These are phyloP conservation scores for Capillidium rhysosporum DNA, from an alignment of 371 early-diverging fungal species.

Conservation along the genomic window DNA sequence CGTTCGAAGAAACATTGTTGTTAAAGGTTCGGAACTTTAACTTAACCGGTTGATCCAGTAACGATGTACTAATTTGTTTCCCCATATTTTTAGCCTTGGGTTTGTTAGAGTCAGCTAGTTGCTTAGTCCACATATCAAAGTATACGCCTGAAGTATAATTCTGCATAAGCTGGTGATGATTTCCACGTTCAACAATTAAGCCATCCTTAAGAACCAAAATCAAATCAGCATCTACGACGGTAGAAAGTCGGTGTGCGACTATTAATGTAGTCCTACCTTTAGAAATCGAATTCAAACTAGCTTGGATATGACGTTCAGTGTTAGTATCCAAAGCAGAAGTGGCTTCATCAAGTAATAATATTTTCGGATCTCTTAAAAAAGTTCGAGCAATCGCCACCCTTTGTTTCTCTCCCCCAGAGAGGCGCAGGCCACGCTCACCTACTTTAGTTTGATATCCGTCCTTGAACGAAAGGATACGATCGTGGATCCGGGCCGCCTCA, in stretches of 20 bases:
- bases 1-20: too few species aligned
- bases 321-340: slow-evolving; percentile 22
- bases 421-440: slow-evolving; percentile 79
- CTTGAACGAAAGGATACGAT: slow-evolving; percentile 25
- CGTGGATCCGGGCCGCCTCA: slow-evolving; percentile 26
- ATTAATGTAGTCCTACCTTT: slow-evolving; percentile 77
- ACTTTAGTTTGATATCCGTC: slow-evolving; percentile 78
- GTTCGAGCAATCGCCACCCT: slow-evolving; percentile 73
- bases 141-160: slow-evolving; percentile 34
- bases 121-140: slow-evolving; percentile 77
- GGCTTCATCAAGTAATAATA: slow-evolving; percentile 55
- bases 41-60: too few species aligned
- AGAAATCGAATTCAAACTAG: slow-evolving; percentile 39
- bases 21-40: too few species aligned
- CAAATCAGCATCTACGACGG: slow-evolving; percentile 53
- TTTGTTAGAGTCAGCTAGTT: slow-evolving; percentile 29
- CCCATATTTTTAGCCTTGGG: too few species aligned
- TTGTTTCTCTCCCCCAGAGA: slow-evolving; percentile 91
- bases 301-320: slow-evolving; percentile 69
- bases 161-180: slow-evolving; percentile 53
- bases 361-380: slow-evolving; percentile 50
- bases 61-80: too few species aligned
- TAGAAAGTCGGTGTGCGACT: slow-evolving; percentile 84
- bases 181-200: slow-evolving; percentile 67
- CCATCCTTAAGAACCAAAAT: slow-evolving; percentile 65